phyloP scores from a whole-genome alignment of 495 filamentous ascomycete species.

The Daldinia loculata region DNA sequence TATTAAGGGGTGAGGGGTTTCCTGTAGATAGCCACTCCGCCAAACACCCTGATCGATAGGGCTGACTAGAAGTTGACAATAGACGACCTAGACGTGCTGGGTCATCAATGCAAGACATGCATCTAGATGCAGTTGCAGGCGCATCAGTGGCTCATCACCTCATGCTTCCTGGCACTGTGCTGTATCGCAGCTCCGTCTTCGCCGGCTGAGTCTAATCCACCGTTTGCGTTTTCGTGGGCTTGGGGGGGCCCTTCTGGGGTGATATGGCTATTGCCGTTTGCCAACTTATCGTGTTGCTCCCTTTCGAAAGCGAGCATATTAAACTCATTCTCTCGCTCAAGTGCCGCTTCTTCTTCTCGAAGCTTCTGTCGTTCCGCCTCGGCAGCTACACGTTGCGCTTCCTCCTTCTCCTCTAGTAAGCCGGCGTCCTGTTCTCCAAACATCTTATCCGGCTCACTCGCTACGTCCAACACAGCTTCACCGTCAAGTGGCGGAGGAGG shows the following conservation, averaged over 20 bases:
- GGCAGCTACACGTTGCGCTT: constrained; percentile 53
- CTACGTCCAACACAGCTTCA: constrained; percentile 40
- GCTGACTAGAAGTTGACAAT: not conserved
- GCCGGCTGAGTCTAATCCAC: constrained; percentile 7
- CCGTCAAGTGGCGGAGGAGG: constrained; percentile 56
- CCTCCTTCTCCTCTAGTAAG: constrained; percentile 51
- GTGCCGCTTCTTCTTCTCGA: constrained; percentile 43
- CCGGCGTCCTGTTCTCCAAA: constrained; percentile 56
- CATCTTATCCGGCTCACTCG: constrained; percentile 49
- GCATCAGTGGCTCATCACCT: constrained; percentile 46
- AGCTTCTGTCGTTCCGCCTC: constrained; percentile 49
- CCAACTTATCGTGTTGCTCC: constrained; percentile 39
- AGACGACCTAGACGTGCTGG: not conserved
- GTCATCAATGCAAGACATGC: not conserved
- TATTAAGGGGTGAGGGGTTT: not conserved
- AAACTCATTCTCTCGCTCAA: constrained; percentile 47
- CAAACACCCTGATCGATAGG: not conserved
- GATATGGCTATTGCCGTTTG: constrained; percentile 22
- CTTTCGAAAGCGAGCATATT: constrained; percentile 47
- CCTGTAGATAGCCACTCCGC: not conserved
- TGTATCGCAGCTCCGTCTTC: constrained; percentile 21
- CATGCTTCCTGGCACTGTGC: constrained; percentile 38
- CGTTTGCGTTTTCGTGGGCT: constrained; percentile 4
- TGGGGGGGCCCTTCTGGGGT: constrained; percentile 4
- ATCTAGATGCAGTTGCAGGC: not conserved